These are phyloP conservation scores for Populus nigra DNA, from an alignment of 345 rosid genomes.

Conservation along the genomic window DNA sequence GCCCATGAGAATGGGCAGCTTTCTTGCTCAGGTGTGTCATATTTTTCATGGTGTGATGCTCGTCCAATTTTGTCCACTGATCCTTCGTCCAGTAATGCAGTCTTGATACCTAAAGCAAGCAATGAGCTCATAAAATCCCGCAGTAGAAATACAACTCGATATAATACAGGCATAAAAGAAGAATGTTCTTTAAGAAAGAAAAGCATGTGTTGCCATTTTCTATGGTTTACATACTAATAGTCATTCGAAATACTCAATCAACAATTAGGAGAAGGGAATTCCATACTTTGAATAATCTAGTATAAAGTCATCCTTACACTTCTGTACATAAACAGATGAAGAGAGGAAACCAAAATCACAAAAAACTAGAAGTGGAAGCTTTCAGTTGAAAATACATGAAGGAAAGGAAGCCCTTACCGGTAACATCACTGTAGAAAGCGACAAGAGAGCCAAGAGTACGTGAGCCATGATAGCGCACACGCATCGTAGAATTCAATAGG, in stretches of 20 bases:
- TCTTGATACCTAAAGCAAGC: slow-evolving; percentile 46
- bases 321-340: background rate
- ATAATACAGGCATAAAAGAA: background rate
- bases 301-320: background rate
- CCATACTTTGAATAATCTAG: background rate
- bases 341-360: background rate
- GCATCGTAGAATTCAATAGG: slow-evolving; percentile 74
- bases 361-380: background rate
- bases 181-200: background rate
- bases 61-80: slow-evolving; percentile 38
- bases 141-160: background rate
- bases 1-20: slow-evolving; percentile 96
- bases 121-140: slow-evolving; percentile 4
- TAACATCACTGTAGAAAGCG: slow-evolving; percentile 63
- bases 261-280: background rate
- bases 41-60: slow-evolving; percentile 48
- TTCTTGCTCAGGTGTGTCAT: slow-evolving; percentile 51
- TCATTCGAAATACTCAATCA: background rate
- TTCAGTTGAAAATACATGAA: background rate
- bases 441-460: slow-evolving; percentile 69
- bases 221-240: background rate
- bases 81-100: slow-evolving; percentile 40
- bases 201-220: background rate
- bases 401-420: slow-evolving; percentile 49
- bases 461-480: slow-evolving; percentile 62